Base-by-base conservation (phyloP, 1,139 yeast genomes). In the Scheffersomyces parashehatae region DNA sequence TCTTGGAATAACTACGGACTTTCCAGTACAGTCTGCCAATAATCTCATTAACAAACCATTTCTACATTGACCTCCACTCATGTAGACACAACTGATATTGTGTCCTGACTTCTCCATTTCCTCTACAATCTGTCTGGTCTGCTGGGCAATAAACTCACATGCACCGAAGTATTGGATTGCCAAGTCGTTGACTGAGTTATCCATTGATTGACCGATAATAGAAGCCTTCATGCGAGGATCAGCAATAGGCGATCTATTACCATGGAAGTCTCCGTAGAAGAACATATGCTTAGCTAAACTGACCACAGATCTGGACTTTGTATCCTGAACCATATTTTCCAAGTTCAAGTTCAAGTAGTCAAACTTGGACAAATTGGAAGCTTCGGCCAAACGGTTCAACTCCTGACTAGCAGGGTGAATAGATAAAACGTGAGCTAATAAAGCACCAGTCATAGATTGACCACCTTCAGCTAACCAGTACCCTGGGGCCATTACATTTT, bases 401-500 rank as follows among this genome's bases (percentile, higher is more conserved):
- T 87, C 88, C 8, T 80, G 72, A 53, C 83, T 83, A 0, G 98
- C 96, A 0, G 97, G 97, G 60, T 93, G 99, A 13, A 87, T 84
- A 5, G 89, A 76, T 50, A 93, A 68, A n/a, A 91, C 95, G 65
- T 89, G 96, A 3, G 93, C 95, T 54, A 93, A 76, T 40, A 93
- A 76, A 31, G 95, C 97, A 52, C 99, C 99, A 2, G 99, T 93
- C 60, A 96, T 87, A 15, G 95, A 86, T 67, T 93, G 99, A 14
- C 99, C 99, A 59, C 99, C 99, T 69, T 93, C 99, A n/a, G 98
- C 96, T 55, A 90, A 77, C 98, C 98, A 93, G 58, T 77, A 85
- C 10, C 84, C 90, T 31, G 88, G 87, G 14, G 95, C 88, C 73
- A 93, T 77, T 9, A 88, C 96, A 63, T 91, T 96, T 57, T 90